Conservation (phyloP, 2,329 filamentous ascomycete species). For the Aulographum hederae region DNA sequence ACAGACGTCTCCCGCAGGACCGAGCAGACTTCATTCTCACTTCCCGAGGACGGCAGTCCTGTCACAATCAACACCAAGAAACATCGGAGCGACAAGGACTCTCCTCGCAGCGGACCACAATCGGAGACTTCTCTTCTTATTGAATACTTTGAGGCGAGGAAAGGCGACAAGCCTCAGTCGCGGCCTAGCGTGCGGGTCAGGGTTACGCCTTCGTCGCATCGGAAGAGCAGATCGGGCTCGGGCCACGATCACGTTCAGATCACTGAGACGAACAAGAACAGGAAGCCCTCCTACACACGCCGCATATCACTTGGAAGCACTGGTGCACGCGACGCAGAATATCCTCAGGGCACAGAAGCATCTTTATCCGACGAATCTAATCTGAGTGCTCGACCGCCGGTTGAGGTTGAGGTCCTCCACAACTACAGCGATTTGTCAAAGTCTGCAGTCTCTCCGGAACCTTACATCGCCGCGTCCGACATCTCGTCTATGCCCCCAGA, state of each 20-base stretch:
- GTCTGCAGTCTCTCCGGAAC: constrained; percentile 22
- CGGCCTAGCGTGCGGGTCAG: constrained; percentile 68
- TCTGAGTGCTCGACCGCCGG: constrained; percentile 47
- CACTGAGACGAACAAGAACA: constrained; percentile 57
- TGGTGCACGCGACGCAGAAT: neutral
- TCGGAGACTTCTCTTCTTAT: constrained; percentile 87
- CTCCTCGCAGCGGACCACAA: constrained; percentile 32
- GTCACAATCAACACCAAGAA: constrained; percentile 75
- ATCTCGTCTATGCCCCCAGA: constrained; percentile 70
- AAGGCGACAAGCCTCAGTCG: constrained; percentile 41
- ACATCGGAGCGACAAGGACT: constrained; percentile 29
- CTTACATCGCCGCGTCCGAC: constrained; percentile 58
- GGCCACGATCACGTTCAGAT: constrained; percentile 71
- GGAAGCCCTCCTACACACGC: constrained; percentile 51
- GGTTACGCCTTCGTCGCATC: constrained; percentile 55
- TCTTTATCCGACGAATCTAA: constrained; percentile 64
- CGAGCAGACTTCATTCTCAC: constrained; percentile 56
- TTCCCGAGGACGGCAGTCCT: constrained; percentile 75
- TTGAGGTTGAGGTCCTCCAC: constrained; percentile 76
- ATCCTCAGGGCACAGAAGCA: constrained; percentile 17
- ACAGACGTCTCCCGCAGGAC: constrained; percentile 51
- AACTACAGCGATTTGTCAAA: constrained; percentile 38
- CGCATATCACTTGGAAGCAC: constrained; percentile 43
- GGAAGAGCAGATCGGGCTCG: constrained; percentile 28
- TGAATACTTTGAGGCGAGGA: constrained; percentile 82